Conservation (phyloP, 331 rosid species). For the Quercus phellos region DNA sequence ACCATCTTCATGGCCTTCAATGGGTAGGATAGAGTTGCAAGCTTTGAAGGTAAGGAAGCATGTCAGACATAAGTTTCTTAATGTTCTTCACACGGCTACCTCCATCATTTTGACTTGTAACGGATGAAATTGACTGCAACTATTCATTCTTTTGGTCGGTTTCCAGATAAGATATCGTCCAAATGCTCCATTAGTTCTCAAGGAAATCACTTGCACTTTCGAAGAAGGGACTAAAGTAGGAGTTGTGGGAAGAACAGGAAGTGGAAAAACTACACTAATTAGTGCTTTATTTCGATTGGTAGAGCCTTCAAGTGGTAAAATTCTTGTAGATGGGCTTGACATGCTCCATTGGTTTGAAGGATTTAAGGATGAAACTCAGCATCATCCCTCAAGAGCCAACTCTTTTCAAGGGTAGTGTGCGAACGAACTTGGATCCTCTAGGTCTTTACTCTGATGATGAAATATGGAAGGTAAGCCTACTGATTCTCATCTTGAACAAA, state of each 20-base stretch:
- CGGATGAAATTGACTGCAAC: neutral
- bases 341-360: constrained; percentile 50
- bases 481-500: neutral
- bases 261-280: constrained; percentile 49
- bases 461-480: constrained; percentile 40
- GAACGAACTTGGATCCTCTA: constrained; percentile 52
- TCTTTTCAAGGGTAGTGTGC: constrained; percentile 46
- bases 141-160: neutral
- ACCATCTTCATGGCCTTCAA: constrained; percentile 74
- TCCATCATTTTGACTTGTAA: neutral
- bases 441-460: constrained; percentile 48
- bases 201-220: constrained; percentile 45
- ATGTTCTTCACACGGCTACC: neutral
- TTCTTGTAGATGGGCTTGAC: constrained; percentile 40
- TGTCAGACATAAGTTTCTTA: neutral
- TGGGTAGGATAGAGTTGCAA: constrained; percentile 68
- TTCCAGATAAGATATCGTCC: constrained; percentile 15
- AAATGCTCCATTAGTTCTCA: constrained; percentile 37
- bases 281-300: constrained; percentile 50
- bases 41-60: constrained; percentile 38
- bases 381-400: constrained; percentile 64
- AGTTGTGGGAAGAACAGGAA: constrained; percentile 58
- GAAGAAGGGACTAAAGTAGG: constrained; percentile 44
- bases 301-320: constrained; percentile 41
- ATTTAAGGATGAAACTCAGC: constrained; percentile 45